Conservation (phyloP, 2,329 filamentous ascomycete genomes). For the Capronia epimyces region DNA sequence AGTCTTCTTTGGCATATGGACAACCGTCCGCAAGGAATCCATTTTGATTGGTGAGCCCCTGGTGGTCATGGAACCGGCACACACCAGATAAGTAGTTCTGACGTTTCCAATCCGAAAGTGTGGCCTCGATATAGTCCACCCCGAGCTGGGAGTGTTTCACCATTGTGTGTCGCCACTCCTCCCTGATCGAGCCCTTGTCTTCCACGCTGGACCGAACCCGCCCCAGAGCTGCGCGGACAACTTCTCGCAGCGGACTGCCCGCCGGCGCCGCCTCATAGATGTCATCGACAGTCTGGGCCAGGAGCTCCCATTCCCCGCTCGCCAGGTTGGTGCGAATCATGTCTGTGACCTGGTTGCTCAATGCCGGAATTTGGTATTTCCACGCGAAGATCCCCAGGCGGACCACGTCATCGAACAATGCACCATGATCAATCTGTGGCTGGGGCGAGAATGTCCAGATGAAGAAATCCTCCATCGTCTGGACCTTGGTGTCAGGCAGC, state of each 20-base stretch:
- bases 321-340: conserved; percentile 18
- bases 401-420: conserved; percentile 15
- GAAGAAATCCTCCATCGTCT: conserved; percentile 21
- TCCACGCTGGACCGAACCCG: conserved; percentile 5
- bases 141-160: conserved; percentile 18
- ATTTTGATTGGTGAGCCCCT: conserved; percentile 9
- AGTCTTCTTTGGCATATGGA: conserved; percentile 20
- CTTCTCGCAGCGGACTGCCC: conserved; percentile 18
- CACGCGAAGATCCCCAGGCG: conserved; percentile 20
- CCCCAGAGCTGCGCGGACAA: conserved; percentile 20
- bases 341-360: conserved; percentile 25
- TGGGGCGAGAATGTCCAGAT: conserved; percentile 14
- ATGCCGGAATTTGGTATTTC: conserved; percentile 19
- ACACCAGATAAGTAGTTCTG: conserved; percentile 16
- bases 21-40: conserved; percentile 16
- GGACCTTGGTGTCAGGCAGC: conserved; percentile 5
- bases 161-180: conserved; percentile 21
- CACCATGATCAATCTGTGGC: conserved; percentile 11
- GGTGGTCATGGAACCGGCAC: conserved; percentile 23
- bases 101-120: conserved; percentile 17
- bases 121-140: conserved; percentile 16
- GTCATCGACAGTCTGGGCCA: conserved; percentile 15
- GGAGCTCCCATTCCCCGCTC: conserved; percentile 16
- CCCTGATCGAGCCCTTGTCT: conserved; percentile 3
- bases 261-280: conserved; percentile 18